phyloP scores from a whole-genome alignment of 176 grass and related monocot genomes.

The Otatea glauca region DNA sequence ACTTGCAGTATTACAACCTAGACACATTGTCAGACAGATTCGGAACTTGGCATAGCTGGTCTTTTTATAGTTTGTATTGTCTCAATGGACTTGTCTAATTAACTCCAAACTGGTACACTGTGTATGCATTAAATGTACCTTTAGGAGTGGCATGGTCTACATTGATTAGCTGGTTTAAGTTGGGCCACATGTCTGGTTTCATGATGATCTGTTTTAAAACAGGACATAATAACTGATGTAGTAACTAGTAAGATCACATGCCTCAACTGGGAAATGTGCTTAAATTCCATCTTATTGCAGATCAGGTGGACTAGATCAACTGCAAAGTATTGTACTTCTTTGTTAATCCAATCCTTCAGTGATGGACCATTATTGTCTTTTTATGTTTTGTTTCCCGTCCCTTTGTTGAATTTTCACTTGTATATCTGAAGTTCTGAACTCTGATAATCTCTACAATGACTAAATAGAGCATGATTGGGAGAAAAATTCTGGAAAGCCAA shows the following conservation, averaged over 20 bases:
- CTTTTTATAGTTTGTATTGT: background rate
- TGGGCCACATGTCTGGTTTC: background rate
- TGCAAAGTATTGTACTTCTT: background rate
- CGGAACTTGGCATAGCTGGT: background rate
- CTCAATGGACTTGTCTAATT: background rate
- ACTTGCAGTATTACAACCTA: background rate
- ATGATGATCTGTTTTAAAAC: background rate
- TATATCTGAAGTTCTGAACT: constrained; percentile 34
- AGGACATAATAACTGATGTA: background rate
- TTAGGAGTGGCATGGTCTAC: background rate
- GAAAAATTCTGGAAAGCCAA: constrained; percentile 82
- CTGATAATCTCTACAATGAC: constrained; percentile 41
- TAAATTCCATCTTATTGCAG: constrained; percentile 5
- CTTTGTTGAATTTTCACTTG: constrained; percentile 9
- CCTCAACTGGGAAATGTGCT: background rate
- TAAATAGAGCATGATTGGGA: constrained; percentile 92
- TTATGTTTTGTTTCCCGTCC: constrained; percentile 11
- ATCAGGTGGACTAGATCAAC: background rate
- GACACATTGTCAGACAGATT: background rate
- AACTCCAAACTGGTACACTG: constrained; percentile 22
- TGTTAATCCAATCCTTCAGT: constrained; percentile 22
- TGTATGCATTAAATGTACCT: constrained; percentile 8
- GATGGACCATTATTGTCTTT: constrained; percentile 11
- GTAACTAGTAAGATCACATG: constrained; percentile 17
- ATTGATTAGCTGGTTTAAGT: constrained; percentile 25